Base-by-base conservation (phyloP, 176 grass and related monocot species). In the Eleusine coracana region DNA sequence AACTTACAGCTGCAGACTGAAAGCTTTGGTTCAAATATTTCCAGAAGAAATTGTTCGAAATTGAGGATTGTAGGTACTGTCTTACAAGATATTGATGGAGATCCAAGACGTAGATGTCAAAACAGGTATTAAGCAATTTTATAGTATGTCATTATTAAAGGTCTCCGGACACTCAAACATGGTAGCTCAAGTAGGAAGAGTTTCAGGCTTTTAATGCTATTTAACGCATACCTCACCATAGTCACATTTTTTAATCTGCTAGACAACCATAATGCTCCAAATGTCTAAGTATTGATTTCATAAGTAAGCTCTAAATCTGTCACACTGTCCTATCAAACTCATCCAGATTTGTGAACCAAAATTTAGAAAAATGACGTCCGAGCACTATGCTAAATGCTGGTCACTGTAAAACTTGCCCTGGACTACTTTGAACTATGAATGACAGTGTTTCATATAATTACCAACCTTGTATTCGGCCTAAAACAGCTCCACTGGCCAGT, bases 381-480 rank as follows among this genome's bases (percentile, higher is more conserved):
- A 71, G 5, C 44, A 20, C 75, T 50, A 84, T 5, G 66, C 3
- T 46, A 55, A 56, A 45, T 10, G 2, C 29, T 65, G 29, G 28
- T 52, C 55, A 70, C 29, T 40, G 21, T 14, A 85, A 40, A 64
- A 38, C 15, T 59, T 38, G 16, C 0, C 3, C 4, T 11, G 6
- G 10, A 10, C 37, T 54, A 68, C 29, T 64, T 79, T 79, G n/a
- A 76, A 81, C 20, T 56, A 85, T 70, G 42, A 65, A 85, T 4
- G 55, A 73, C 44, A 67, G 14, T 76, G 15, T 74, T 51, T 1
- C 12, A 27, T 83, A 20, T 62, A 78, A 27, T 38, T 29, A 74
- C 75, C 6, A 91, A 95, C 96, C 96, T 93, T 99, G 96, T 88
- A 99, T 68, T 88, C 91, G 80, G 12, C 96, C 96, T 74, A 96